Percentiles rank a stretch among this genome's conserved stretches.
Evolutionary conservation across 768 basidiomycete species (phyloP).

Genomic region (Pulveroboletus frians): DNA sequence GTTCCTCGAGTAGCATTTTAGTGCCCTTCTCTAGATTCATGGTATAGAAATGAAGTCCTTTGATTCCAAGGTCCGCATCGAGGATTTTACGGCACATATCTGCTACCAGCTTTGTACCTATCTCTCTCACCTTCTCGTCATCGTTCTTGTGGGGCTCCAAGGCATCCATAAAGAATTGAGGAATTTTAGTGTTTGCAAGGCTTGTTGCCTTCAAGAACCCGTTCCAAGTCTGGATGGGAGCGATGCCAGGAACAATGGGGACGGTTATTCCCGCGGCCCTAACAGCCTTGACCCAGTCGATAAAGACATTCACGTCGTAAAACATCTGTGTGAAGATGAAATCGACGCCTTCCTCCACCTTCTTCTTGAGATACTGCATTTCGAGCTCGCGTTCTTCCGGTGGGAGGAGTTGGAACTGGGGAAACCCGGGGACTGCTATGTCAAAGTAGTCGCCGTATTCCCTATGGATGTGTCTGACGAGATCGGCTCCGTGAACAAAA

Average conservation of each 20-base stretch:
- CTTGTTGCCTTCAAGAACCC: conserved; percentile 83
- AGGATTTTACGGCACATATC: conserved; percentile 91
- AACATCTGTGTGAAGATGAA: conserved; percentile 99
- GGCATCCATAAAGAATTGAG: conserved; percentile 65
- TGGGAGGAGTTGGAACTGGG: conserved; percentile 71
- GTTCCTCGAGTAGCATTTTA: conserved; percentile 89
- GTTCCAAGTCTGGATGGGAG: conserved; percentile 95
- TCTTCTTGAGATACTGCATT: conserved; percentile 82
- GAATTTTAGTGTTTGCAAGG: conserved; percentile 75
- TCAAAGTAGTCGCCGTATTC: conserved; percentile 91
- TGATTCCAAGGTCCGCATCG: conserved; percentile 71
- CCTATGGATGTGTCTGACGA: conserved; percentile 81
- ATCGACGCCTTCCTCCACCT: conserved; percentile 82
- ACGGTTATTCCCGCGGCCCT: conserved; percentile 82
- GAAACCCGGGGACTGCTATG: conserved; percentile 91
- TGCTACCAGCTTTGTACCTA: conserved; percentile 92
- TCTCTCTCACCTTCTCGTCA: conserved; percentile 86
- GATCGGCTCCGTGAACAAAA: conserved; percentile 86
- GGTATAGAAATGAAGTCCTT: conserved; percentile 92
- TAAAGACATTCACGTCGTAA: conserved; percentile 89
- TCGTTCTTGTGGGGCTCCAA: conserved; percentile 86
- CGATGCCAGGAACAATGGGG: conserved; percentile 90
- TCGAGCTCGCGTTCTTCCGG: conserved; percentile 72
- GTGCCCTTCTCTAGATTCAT: conserved; percentile 97
- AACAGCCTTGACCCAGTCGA: conserved; percentile 82